Base-by-base conservation (phyloP, 2,329 filamentous ascomycete genomes). In the Rutstroemia sp. region DNA sequence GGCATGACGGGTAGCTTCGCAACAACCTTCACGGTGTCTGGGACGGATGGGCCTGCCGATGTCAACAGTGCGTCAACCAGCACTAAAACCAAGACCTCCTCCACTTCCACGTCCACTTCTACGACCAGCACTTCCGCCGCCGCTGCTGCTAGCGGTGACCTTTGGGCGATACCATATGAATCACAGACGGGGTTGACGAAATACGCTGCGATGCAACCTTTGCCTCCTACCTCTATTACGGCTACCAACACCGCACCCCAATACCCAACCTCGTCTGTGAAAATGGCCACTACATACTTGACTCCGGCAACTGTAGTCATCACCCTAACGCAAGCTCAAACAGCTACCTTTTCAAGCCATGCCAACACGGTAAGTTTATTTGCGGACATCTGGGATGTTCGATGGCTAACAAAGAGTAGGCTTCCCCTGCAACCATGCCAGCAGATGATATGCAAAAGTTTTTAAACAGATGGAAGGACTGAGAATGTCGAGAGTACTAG, bases 1-100 rank as follows among this genome's bases (percentile, higher is more conserved):
- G 78, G 76, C 62, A 87, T 88, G 84, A 83, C 78, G 2, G 84
- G 84, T 39, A 71, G 71, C 4, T 85, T 85, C 64, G 57, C 64
- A 19, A 73, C 68, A 16, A 65, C 72, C 25, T 63, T 64, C 37
- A 67, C 67, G 8, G 62, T 73, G 5, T 67, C 68, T 4, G 71
- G 71, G 7, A 75, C 67, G 48, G 68, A 61, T 59, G 75, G 68
- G 7, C 73, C 71, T 47, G 54, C 50, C 8, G 55, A 60, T 14
- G 57, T 61, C 9, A 68, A 65, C 54, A 60, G 61, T 19, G 58
- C 65, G 8, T 56, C 54, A 14, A 37, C 5, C 10, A 14, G 16
- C 41, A 12, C 41, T 44, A 44, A 7, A 8, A 41, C 39, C 6
- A 19, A 19, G n/a, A 42, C n/a, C 16, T 42, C 39, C 16, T 17